A percentile compares a stretch with the other conserved stretches of the same genome.
These are phyloP conservation scores for Globisporangium paroecandrum DNA, from an alignment of 352 stramenopile species.

Conservation along the genomic window DNA sequence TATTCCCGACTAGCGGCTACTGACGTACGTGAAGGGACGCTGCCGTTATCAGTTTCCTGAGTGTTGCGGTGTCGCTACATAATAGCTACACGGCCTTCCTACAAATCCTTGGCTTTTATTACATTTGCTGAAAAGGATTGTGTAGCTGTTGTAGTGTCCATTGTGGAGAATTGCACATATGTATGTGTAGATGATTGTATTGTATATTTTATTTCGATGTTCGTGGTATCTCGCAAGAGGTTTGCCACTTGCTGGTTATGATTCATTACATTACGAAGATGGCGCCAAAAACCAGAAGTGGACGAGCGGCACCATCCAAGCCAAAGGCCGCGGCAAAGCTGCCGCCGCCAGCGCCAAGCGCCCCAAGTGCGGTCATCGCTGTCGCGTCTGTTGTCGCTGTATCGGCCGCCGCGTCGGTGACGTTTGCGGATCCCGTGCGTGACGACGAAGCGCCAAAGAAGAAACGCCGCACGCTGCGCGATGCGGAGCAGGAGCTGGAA, in stretches of 20 bases:
- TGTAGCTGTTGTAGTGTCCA: too few relatives aligned
- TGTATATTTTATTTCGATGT: too few relatives aligned
- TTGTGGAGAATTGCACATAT: too few relatives aligned
- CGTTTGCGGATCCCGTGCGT: not conserved
- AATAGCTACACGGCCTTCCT: too few relatives aligned
- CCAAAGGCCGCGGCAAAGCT: not conserved
- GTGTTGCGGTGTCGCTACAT: too few relatives aligned
- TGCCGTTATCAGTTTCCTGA: not conserved
- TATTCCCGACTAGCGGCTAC: not conserved
- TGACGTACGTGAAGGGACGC: constrained; percentile 6
- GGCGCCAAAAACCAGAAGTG: constrained; percentile 12
- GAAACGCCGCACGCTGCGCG: constrained; percentile 68
- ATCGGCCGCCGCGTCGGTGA: not conserved
- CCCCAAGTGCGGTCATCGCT: not conserved
- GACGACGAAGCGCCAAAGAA: constrained; percentile 38
- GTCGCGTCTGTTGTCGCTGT: not conserved
- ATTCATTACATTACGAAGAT: not conserved
- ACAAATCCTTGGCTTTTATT: too few relatives aligned
- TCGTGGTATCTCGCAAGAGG: too few relatives aligned
- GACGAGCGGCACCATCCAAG: not conserved
- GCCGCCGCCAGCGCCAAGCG: not conserved
- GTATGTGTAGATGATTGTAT: too few relatives aligned
- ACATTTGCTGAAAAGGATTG: too few relatives aligned
- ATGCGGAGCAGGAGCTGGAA: constrained; percentile 61
- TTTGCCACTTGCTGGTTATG: not conserved